Conservation (phyloP, 179 eudicot genomes). For the Silene coronaria region DNA sequence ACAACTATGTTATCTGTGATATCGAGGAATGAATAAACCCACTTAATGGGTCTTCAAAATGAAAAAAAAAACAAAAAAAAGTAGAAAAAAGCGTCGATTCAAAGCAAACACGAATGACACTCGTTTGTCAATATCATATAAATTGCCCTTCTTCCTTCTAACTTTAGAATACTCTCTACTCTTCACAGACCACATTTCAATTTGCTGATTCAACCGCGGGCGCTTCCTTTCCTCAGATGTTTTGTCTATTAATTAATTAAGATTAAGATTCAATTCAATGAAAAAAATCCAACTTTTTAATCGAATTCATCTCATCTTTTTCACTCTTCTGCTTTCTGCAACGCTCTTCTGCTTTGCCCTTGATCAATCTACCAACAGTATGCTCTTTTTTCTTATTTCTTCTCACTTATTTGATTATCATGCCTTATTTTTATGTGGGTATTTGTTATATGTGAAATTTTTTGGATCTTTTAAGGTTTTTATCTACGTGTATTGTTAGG, state of each 20-base stretch:
- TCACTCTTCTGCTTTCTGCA: conserved; percentile 8
- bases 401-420: background rate
- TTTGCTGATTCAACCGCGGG: conserved; percentile 10
- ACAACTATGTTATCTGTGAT: no score
- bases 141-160: background rate
- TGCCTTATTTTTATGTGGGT: background rate
- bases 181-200: no score
- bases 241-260: background rate
- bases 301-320: conserved; percentile 12
- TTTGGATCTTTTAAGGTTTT: background rate
- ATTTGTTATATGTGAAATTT: no score
- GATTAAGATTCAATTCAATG: background rate
- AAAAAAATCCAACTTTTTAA: conserved; percentile 30
- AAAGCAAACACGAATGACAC: conserved; percentile 9
- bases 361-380: conserved; percentile 20
- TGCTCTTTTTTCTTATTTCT: background rate
- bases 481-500: background rate
- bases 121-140: conserved; percentile 3
- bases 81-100: background rate
- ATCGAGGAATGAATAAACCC: no score
- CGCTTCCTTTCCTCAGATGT: background rate
- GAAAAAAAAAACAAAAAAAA: no score
- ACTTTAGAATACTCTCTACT: no score
- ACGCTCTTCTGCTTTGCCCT: conserved; percentile 14
- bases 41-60: no score